Evolutionary conservation across 345 rosid genomes (phyloP), one percentile per base, ranked within the genome.

Genomic region (Brassica incana): DNA sequence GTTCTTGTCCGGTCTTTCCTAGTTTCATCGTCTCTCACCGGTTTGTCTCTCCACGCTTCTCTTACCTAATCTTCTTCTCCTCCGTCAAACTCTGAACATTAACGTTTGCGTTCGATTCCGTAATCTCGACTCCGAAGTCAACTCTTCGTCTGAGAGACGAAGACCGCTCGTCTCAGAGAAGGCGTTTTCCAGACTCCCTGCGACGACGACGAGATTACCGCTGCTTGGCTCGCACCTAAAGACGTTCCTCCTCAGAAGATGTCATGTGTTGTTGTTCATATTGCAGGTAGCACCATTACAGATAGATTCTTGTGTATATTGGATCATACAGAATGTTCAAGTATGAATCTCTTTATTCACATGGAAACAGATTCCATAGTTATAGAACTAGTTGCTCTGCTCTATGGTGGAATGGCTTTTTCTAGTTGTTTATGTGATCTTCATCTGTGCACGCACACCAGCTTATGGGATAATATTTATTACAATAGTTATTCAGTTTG

Each of bases 261-360:
- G 95, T 94, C 98, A 6, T 95, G 99, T 82, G 99, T 95, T 33
- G 90, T 95, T 88, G 23, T 20, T 20, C 99, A 92, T 83, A 97
- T 95, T 82, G 99, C 98, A 78, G 99, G 99, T 43, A 38, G 50
- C 67, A 29, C 16, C 0, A 15, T 25, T 64, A 15, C 23, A 20
- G 23, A 60, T 59, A 1, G 54, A 67, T 75, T 16, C 58, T 58
- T 79, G 36, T 20, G 58, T 40, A 9, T 8, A 12, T 40, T 5
- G 6, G 36, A 18, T 9, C 61, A 16, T 16, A 16, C 18, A 16
- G 18, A 16, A 16, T 16, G 18, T 20, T 20, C 23, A 20, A 20
- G 23, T 20, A 20, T 20, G 23, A 20, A 20, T 20, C 23, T 20
- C 69, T 63, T 73, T 40, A 10, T 73, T 25, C 23, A 52, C 15